Evolutionary conservation across 805 yeast species (phyloP).

Genomic region (Myxozyma melibiosi): DNA sequence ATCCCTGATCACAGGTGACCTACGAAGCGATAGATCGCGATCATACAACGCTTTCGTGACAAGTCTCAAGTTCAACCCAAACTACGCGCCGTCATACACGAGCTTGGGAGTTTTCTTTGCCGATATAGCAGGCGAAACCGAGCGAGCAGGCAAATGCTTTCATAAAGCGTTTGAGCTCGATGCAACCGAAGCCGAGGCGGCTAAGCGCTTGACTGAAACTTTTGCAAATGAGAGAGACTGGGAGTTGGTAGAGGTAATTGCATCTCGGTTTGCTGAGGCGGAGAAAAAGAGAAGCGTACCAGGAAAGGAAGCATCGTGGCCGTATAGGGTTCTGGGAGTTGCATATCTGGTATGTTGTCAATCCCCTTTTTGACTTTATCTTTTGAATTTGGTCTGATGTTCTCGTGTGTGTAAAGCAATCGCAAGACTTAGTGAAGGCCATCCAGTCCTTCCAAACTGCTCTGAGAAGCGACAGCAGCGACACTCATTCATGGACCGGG

Average conservation of each 20-base stretch:
- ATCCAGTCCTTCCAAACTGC: constrained; percentile 89
- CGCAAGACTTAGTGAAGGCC: constrained; percentile 51
- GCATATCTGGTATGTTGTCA: constrained; percentile 59
- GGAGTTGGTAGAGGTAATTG: constrained; percentile 78
- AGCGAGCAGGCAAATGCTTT: constrained; percentile 81
- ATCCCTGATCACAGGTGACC: constrained; percentile 26
- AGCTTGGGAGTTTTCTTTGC: constrained; percentile 76
- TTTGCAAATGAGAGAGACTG: constrained; percentile 72
- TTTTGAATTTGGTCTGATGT: background rate
- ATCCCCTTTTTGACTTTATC: constrained; percentile 59
- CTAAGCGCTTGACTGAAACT: constrained; percentile 68
- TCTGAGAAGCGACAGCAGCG: constrained; percentile 64
- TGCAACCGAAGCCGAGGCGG: constrained; percentile 72
- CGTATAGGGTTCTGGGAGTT: constrained; percentile 83
- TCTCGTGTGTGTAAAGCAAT: constrained; percentile 9
- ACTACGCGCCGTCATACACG: constrained; percentile 78
- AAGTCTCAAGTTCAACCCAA: constrained; percentile 64
- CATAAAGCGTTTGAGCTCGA: constrained; percentile 88
- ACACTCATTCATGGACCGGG: constrained; percentile 86
- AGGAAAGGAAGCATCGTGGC: constrained; percentile 58
- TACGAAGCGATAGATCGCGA: constrained; percentile 41
- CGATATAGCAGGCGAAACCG: constrained; percentile 57
- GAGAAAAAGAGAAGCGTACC: constrained; percentile 46
- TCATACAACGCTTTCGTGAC: constrained; percentile 60
- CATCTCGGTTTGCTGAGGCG: constrained; percentile 64